Base-by-base conservation (phyloP, 805 yeast genomes). In the Metschnikowia reukaufii region DNA sequence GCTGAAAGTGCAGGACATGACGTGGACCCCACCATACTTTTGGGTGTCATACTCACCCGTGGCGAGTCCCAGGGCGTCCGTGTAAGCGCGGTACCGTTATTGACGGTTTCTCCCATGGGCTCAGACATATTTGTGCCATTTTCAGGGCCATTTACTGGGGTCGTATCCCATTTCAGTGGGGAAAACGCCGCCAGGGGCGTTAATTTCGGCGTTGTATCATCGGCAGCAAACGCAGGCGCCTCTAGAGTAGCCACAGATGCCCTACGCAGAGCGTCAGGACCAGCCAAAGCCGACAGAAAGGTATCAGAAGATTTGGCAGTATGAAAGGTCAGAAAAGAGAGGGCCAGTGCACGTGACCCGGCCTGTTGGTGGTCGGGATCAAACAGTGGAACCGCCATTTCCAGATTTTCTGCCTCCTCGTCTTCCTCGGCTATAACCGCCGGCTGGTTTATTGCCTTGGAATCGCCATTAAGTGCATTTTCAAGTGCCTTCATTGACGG, bases 401-500 rank as follows among this genome's bases (percentile, higher is more conserved):
- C 23, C 23, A 25, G 27, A 13, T 12, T 15, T 19, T 36, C 52
- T 17, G 45, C 49, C 12, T 45, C 32, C 37, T 52, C 60, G 25
- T 48, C 55, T 16, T 54, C 57, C 47, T 52, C 57, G 19, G 37
- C 39, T n/a, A 52, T 52, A 13, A 32, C 47, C 10, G 36, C 48
- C 13, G 48, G 45, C 19, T 40, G 38, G 16, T 9, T 17, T 30
- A 35, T 41, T n/a, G 47, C 33, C 37, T 49, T 53, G 2, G 27
- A 42, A 27, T 47, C 48, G 25, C 55, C 54, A 41, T 57, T 58
- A 44, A 72, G 59, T 17, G 66, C 67, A 37, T 49, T 53, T 50
- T 72, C 76, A 47, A 72, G 60, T 12, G 75, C 74, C 51, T 67
- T 66, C 59, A 72, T 66, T 6, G 73, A 67, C 5, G 76, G 77